Evolutionary conservation across 2,329 filamentous ascomycete species (phyloP).

Genomic region (Trichophyton benhamiae): DNA sequence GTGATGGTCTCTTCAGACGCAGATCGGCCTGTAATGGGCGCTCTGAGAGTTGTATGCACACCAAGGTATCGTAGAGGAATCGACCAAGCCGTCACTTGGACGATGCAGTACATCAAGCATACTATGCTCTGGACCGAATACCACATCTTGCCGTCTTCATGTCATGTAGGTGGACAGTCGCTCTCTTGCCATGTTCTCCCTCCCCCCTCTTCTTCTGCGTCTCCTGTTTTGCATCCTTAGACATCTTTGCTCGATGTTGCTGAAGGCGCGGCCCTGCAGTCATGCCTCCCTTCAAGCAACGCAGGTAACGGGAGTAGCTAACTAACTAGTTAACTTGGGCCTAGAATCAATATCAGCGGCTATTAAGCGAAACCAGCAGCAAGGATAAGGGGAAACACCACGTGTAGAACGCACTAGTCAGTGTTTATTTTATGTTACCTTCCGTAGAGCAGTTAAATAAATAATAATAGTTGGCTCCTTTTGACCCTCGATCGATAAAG

Average conservation of each 20-base stretch:
- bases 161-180: background rate
- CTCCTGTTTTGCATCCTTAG: background rate
- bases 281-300: background rate
- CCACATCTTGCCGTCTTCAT: background rate
- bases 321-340: background rate
- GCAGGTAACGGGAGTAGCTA: background rate
- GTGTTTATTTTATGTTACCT: background rate
- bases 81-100: background rate
- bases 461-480: no score
- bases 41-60: background rate
- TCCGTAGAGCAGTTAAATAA: no score
- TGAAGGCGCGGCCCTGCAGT: background rate
- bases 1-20: background rate
- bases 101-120: background rate
- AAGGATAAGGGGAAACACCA: background rate
- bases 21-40: background rate
- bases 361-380: background rate
- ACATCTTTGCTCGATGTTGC: background rate
- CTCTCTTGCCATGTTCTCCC: background rate
- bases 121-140: background rate
- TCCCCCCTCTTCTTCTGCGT: background rate
- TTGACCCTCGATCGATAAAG: no score
- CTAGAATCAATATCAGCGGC: background rate
- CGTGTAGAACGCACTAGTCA: background rate
- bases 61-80: background rate